phyloP scores from a whole-genome alignment of 75 land plant species.

The Chamaecyparis obtusa region DNA sequence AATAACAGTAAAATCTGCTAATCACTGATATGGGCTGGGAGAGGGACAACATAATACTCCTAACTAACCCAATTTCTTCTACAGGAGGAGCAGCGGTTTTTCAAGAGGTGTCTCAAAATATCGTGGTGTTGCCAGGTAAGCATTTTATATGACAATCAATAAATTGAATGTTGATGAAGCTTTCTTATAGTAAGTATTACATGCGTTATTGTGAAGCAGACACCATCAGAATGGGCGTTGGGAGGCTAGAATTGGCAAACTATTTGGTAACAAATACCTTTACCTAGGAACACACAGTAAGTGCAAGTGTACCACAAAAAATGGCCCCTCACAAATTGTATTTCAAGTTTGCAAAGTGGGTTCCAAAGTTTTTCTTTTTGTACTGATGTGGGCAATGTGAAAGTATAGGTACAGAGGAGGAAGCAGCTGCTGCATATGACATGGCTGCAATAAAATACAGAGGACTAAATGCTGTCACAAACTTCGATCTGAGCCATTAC shows the following conservation, averaged over 20 bases:
- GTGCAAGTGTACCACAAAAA: too few species aligned
- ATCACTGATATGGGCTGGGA: too few species aligned
- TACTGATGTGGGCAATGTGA: background rate
- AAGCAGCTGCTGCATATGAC: constrained; percentile 75
- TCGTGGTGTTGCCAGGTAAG: constrained; percentile 74
- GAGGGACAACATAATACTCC: too few species aligned
- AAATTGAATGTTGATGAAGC: background rate
- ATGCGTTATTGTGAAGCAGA: constrained; percentile 20
- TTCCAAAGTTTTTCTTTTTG: background rate
- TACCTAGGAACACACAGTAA: constrained; percentile 76
- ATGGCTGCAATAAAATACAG: constrained; percentile 72
- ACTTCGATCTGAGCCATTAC: constrained; percentile 68
- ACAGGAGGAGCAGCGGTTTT: constrained; percentile 64
- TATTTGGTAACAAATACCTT: constrained; percentile 76
- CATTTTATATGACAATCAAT: background rate
- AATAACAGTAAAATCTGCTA: too few species aligned
- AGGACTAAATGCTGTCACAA: constrained; percentile 75
- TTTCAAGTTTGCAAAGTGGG: too few species aligned
- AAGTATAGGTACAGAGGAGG: constrained; percentile 60
- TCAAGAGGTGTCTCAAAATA: constrained; percentile 73
- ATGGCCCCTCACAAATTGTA: too few species aligned
- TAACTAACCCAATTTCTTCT: background rate
- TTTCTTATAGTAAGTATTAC: too few species aligned
- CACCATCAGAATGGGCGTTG: constrained; percentile 79
- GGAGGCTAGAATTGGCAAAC: constrained; percentile 84